phyloP scores from a whole-genome alignment of 495 filamentous ascomycete genomes.

The Chaetomium fimeti region DNA sequence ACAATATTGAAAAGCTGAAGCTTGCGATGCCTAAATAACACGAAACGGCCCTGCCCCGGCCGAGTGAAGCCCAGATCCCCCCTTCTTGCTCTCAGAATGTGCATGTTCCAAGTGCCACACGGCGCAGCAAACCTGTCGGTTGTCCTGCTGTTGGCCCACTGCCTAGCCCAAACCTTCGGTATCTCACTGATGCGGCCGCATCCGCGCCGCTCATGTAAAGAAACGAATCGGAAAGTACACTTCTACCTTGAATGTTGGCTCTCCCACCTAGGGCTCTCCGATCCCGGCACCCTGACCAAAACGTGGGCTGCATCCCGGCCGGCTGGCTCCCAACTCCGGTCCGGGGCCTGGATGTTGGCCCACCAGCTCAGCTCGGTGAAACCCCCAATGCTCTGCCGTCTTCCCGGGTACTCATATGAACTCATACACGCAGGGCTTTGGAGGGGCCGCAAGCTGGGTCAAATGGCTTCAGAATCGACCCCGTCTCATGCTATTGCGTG shows the following conservation, averaged over 20 bases:
- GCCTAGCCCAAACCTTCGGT: background rate
- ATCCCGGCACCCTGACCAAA: background rate
- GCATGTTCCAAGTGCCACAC: conserved; percentile 13
- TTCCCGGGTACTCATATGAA: background rate
- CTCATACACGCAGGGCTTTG: background rate
- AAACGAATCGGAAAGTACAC: background rate
- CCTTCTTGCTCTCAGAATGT: background rate
- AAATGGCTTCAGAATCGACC: conserved; percentile 4
- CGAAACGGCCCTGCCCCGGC: conserved; percentile 19
- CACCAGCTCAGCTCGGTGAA: conserved; percentile 11
- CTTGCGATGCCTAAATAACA: conserved; percentile 15
- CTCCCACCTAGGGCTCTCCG: background rate
- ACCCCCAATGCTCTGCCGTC: background rate
- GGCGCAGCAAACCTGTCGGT: conserved; percentile 8
- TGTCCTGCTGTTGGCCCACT: conserved; percentile 7
- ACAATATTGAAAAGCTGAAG: background rate
- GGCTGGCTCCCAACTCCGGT: background rate
- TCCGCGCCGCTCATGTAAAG: background rate
- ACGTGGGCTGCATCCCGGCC: background rate
- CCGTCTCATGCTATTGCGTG: conserved; percentile 1
- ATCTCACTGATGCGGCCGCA: background rate
- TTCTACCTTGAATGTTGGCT: background rate
- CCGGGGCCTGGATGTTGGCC: conserved; percentile 12
- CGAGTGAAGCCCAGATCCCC: conserved; percentile 14
- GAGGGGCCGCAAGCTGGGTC: conserved; percentile 13